Conservation (phyloP, 306 rosid species). For the Crotalaria pallida region DNA sequence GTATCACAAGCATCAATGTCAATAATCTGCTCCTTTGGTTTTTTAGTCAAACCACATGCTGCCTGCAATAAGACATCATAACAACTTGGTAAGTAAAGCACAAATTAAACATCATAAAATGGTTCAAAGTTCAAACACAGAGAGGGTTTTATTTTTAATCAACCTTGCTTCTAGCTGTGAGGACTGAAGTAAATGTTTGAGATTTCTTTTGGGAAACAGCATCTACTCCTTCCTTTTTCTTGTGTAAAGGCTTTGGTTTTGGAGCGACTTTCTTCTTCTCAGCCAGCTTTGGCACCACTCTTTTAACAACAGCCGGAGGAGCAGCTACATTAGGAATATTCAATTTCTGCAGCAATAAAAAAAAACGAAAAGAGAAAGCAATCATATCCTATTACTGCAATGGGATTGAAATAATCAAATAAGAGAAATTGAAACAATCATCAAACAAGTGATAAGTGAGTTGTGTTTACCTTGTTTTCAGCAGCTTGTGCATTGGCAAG, state of each 20-base stretch:
- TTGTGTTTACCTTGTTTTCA: conserved; percentile 46
- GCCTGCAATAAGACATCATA: conserved; percentile 34
- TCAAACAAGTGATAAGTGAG: not conserved
- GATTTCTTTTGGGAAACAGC: conserved; percentile 54
- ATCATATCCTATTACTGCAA: not conserved
- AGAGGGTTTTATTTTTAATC: not conserved
- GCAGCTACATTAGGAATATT: conserved; percentile 44
- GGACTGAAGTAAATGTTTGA: conserved; percentile 56
- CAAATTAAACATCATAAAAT: not conserved
- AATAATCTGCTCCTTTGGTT: no score
- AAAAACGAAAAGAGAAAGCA: not conserved
- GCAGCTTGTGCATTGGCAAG: conserved; percentile 86
- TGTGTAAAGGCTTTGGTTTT: conserved; percentile 47
- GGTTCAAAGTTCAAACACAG: not conserved
- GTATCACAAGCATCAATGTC: conserved; percentile 72
- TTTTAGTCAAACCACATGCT: conserved; percentile 67
- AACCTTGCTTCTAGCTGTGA: conserved; percentile 91
- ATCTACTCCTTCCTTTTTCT: conserved; percentile 54
- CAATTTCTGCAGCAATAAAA: conserved; percentile 59
- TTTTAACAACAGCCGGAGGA: conserved; percentile 37
- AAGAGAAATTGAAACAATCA: not conserved
- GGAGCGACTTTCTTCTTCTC: conserved; percentile 35
- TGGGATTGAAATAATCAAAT: not conserved
- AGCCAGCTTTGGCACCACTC: conserved; percentile 40
- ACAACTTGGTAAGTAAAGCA: not conserved